Percentiles rank a stretch among this genome's conserved stretches.
phyloP scores from a whole-genome alignment of 176 grass and related monocot genomes.

The Metroxylon sagu region DNA sequence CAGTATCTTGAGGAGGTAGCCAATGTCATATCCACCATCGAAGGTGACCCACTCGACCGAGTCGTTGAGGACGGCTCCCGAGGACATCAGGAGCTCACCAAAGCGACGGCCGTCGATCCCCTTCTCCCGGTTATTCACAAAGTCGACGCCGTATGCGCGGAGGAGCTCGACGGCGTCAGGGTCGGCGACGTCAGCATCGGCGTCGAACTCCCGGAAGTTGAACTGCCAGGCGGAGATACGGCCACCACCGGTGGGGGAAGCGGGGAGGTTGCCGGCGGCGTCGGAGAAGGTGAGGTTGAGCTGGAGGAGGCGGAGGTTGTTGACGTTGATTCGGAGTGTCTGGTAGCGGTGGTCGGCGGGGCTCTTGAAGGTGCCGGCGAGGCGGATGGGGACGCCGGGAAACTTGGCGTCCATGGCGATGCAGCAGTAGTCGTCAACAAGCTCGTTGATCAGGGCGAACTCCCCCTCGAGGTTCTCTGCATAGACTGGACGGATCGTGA shows the following conservation, averaged over 20 bases:
- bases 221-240: constrained; percentile 1
- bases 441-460: constrained; percentile 8
- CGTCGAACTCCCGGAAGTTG: constrained; percentile 12
- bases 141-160: neutral
- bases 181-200: neutral
- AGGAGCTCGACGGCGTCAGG: constrained; percentile 10
- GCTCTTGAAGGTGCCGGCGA: neutral
- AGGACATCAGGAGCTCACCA: neutral
- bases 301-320: neutral
- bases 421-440: neutral
- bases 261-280: neutral
- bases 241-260: neutral
- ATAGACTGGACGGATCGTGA: no score
- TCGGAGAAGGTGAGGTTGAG: constrained; percentile 4
- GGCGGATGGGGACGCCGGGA: neutral
- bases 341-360: constrained; percentile 2
- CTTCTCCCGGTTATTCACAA: neutral
- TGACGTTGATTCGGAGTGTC: neutral
- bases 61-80: neutral
- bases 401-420: constrained; percentile 3
- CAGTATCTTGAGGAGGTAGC: constrained; percentile 5
- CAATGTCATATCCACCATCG: constrained; percentile 1
- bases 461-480: no score
- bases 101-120: neutral
- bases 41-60: constrained; percentile 1